Conservation (phyloP, 2,329 filamentous ascomycete species). For the Epichloe typhina region DNA sequence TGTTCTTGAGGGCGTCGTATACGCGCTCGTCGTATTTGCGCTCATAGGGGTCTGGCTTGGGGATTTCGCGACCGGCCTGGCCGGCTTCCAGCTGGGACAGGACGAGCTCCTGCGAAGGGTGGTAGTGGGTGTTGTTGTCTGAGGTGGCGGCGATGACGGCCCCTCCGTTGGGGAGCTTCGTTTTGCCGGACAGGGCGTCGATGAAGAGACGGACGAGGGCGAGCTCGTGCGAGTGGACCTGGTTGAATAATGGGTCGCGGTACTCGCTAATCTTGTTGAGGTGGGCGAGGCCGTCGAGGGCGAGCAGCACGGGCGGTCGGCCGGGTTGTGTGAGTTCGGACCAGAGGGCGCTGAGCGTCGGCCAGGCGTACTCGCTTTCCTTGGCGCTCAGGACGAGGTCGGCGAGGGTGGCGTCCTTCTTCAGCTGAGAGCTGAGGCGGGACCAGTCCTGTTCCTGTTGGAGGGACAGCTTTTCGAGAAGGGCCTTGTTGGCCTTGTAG, state of each 20-base stretch:
- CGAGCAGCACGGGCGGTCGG: conserved; percentile 52
- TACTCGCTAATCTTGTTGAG: conserved; percentile 72
- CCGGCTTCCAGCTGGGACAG: conserved; percentile 42
- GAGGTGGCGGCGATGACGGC: conserved; percentile 64
- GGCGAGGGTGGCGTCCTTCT: conserved; percentile 49
- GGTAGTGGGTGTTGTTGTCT: conserved; percentile 52
- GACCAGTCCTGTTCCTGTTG: conserved; percentile 30
- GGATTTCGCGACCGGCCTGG: conserved; percentile 23
- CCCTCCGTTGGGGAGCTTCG: conserved; percentile 56
- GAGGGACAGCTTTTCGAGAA: conserved; percentile 43
- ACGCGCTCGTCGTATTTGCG: conserved; percentile 44
- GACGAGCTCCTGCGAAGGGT: conserved; percentile 55
- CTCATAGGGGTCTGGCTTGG: conserved; percentile 38
- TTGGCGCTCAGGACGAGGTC: conserved; percentile 57
- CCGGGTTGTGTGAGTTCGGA: conserved; percentile 51
- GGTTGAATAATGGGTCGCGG: conserved; percentile 53
- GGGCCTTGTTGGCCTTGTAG: conserved; percentile 52
- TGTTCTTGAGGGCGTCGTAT: conserved; percentile 37
- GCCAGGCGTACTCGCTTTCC: conserved; percentile 67
- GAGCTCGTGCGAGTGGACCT: conserved; percentile 79
- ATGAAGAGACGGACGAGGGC: conserved; percentile 62
- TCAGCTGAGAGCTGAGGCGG: conserved; percentile 24
- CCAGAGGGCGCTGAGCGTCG: conserved; percentile 71
- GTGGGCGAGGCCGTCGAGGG: conserved; percentile 67
- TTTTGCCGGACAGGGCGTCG: conserved; percentile 52